Percentiles rank a stretch among this genome's conserved stretches.
Evolutionary conservation across 1,284 basidiomycete species (phyloP).

Genomic region (Stygiomarasmius scandens): DNA sequence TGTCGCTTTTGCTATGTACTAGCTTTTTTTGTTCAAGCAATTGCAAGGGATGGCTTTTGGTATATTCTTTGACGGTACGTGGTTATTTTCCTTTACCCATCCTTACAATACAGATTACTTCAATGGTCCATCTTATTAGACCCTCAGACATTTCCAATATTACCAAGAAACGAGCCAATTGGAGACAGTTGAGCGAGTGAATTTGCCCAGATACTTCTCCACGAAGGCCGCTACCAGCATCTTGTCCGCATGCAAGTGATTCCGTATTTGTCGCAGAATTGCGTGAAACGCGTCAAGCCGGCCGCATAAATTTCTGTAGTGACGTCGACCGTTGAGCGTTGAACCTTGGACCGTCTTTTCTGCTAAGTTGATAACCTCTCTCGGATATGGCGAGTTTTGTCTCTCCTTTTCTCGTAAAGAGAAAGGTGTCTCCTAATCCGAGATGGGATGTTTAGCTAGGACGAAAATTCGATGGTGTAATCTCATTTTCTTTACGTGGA

Average conservation of each 20-base stretch:
- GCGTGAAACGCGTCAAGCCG: slow-evolving; percentile 33
- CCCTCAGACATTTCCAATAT: slow-evolving; percentile 3
- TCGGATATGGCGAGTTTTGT: no score
- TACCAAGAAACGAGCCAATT: slow-evolving; percentile 14
- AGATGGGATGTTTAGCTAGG: background rate
- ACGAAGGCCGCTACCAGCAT: slow-evolving; percentile 31
- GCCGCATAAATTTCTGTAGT: slow-evolving; percentile 33
- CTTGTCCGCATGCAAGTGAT: slow-evolving; percentile 35
- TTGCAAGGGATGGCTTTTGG: no score
- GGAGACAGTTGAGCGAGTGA: background rate
- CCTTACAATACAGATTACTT: no score
- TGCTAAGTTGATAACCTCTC: no score
- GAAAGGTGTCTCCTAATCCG: slow-evolving; percentile 1
- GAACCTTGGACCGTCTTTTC: no score
- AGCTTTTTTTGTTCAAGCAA: no score
- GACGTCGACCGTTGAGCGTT: background rate
- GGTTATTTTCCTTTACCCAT: no score
- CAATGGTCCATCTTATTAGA: slow-evolving; percentile 14
- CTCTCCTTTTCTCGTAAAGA: background rate
- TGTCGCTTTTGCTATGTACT: no score
- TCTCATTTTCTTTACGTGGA: background rate
- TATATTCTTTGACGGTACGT: no score
- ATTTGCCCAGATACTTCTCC: background rate
- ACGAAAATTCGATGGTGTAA: background rate
- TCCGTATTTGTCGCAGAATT: slow-evolving; percentile 33